phyloP scores from a whole-genome alignment of 495 filamentous ascomycete genomes.

The Penicillium subrubescens region DNA sequence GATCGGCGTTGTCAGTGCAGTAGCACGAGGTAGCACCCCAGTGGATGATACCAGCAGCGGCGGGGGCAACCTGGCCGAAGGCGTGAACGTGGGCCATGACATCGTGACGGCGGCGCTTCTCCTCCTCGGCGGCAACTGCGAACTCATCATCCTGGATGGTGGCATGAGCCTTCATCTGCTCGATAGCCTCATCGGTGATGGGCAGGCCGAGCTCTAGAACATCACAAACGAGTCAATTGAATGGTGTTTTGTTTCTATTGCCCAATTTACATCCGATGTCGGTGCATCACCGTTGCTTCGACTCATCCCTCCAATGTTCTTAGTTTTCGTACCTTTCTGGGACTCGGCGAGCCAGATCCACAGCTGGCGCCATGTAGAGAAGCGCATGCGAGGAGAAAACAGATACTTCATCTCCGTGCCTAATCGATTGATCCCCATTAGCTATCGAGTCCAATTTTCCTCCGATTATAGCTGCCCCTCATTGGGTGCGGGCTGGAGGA shows the following conservation, averaged over 20 bases:
- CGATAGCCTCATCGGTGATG: conserved; percentile 70
- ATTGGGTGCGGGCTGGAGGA: conserved; percentile 11
- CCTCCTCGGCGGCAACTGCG: conserved; percentile 72
- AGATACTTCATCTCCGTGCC: conserved; percentile 56
- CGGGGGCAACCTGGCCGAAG: conserved; percentile 71
- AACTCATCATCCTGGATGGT: conserved; percentile 81
- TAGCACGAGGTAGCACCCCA: conserved; percentile 68
- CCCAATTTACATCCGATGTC: conserved; percentile 19
- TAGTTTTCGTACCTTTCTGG: conserved; percentile 59
- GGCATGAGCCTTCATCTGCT: conserved; percentile 72
- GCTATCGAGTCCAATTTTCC: conserved; percentile 4
- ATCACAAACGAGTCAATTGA: conserved; percentile 32
- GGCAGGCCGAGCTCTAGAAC: conserved; percentile 50
- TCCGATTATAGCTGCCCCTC: conserved; percentile 13
- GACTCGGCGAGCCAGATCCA: conserved; percentile 86
- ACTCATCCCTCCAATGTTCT: conserved; percentile 1
- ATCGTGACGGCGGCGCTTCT: conserved; percentile 73
- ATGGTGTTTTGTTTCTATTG: conserved; percentile 12
- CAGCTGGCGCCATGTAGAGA: conserved; percentile 75
- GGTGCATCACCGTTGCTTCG: not conserved
- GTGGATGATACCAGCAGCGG: conserved; percentile 87
- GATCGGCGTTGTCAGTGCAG: conserved; percentile 85
- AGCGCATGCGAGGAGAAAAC: conserved; percentile 72
- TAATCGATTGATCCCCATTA: conserved; percentile 29
- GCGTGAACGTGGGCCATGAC: conserved; percentile 76